Evolutionary conservation across 169 alveolate genomes (phyloP).

Genomic region (Plasmodium adleri): DNA sequence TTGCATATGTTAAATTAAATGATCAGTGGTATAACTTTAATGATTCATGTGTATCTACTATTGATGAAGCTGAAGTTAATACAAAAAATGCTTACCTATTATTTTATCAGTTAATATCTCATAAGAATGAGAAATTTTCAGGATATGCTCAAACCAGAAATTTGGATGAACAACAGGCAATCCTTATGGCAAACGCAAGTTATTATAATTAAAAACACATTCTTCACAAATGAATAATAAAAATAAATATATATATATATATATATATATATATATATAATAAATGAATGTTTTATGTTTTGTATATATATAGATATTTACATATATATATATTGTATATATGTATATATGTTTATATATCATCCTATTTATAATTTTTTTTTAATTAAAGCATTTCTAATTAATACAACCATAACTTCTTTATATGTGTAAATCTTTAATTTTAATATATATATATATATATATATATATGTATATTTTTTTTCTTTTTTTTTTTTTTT

Average conservation of each 20-base stretch:
- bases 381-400: neutral
- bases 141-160: slow-evolving; percentile 51
- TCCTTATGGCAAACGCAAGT: slow-evolving; percentile 59
- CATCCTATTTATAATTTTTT: neutral
- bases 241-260: neutral
- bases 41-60: slow-evolving; percentile 74
- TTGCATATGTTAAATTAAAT: slow-evolving; percentile 81
- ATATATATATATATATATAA: neutral
- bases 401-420: neutral
- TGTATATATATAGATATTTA: no score
- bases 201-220: slow-evolving; percentile 17
- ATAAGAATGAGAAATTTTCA: slow-evolving; percentile 49
- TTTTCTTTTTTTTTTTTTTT: neutral
- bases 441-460: no score
- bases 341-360: no score
- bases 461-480: neutral
- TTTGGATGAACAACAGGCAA: slow-evolving; percentile 54
- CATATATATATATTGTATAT: no score
- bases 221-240: neutral
- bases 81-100: slow-evolving; percentile 52
- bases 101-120: slow-evolving; percentile 48
- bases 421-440: no score
- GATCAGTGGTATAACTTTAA: slow-evolving; percentile 84
- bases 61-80: slow-evolving; percentile 44
- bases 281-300: no score